Conservation (phyloP, 208 protist species). For the Trypanosoma vivax region DNA sequence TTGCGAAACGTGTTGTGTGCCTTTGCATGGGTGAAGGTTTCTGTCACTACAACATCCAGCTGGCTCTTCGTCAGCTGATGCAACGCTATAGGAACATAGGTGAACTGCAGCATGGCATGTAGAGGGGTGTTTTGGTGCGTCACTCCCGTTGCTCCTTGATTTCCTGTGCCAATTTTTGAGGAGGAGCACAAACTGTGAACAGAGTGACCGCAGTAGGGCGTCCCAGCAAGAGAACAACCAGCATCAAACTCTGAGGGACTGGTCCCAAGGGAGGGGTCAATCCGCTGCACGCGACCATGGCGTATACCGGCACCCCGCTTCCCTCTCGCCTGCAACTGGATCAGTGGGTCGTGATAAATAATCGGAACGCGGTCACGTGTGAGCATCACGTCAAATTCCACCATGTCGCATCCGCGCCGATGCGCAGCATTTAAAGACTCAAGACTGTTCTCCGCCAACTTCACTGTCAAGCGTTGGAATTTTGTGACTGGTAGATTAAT, state of each 20-base stretch:
- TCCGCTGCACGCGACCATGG: conserved; percentile 7
- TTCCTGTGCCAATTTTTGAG: too few relatives aligned
- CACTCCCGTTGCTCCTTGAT: too few relatives aligned
- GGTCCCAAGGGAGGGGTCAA: neutral
- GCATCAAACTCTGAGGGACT: neutral
- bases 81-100: conserved; percentile 46
- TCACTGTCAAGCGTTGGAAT: conserved; percentile 20
- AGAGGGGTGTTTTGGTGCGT: conserved; percentile 18
- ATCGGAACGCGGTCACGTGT: conserved; percentile 65
- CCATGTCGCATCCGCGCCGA: conserved; percentile 58
- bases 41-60: conserved; percentile 44
- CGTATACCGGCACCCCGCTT: conserved; percentile 17
- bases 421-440: conserved; percentile 66
- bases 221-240: neutral
- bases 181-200: neutral
- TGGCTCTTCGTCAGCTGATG: conserved; percentile 56
- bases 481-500: neutral
- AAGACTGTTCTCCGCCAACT: conserved; percentile 76
- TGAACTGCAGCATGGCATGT: conserved; percentile 14
- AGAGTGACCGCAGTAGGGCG: neutral
- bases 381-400: conserved; percentile 85
- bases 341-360: conserved; percentile 72
- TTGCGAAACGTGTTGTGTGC: conserved; percentile 36
- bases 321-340: conserved; percentile 56
- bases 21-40: conserved; percentile 49